Evolutionary conservation across 1,139 yeast genomes (phyloP).

Genomic region (Trichomonascaceae sp.): DNA sequence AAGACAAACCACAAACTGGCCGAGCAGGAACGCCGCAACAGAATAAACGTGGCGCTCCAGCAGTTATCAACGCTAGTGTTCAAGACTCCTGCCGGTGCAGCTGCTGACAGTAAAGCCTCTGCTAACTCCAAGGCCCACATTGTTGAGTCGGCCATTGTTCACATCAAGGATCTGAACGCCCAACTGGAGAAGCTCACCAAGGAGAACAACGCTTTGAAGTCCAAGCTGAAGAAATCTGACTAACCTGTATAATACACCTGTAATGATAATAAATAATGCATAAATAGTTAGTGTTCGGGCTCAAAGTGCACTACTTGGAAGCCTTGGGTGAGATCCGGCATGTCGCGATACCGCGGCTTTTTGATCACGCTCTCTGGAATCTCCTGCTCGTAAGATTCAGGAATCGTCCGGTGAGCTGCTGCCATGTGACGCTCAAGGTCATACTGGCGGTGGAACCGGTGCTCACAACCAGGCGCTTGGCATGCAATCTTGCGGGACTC

Average conservation of each 20-base stretch:
- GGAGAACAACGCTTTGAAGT: constrained; percentile 3
- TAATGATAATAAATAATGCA: no score
- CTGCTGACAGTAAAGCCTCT: constrained; percentile 36
- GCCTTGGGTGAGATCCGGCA: no score
- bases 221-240: no score
- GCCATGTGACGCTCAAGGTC: constrained; percentile 28
- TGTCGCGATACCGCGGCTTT: no score
- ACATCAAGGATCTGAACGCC: constrained; percentile 40
- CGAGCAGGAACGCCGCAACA: constrained; percentile 87
- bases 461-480: constrained; percentile 22
- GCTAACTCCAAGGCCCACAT: constrained; percentile 83
- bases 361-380: no score
- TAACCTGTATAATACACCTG: background rate
- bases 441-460: constrained; percentile 27
- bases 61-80: constrained; percentile 51
- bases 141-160: constrained; percentile 73
- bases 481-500: constrained; percentile 22
- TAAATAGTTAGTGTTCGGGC: no score
- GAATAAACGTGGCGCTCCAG: constrained; percentile 77
- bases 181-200: constrained; percentile 31
- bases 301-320: no score
- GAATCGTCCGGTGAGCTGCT: constrained; percentile 12
- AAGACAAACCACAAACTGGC: constrained; percentile 79
- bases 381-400: background rate
- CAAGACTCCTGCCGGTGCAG: constrained; percentile 17